These are phyloP conservation scores for Peronosclerospora sorghi DNA, from an alignment of 352 stramenopile species.

Conservation along the genomic window DNA sequence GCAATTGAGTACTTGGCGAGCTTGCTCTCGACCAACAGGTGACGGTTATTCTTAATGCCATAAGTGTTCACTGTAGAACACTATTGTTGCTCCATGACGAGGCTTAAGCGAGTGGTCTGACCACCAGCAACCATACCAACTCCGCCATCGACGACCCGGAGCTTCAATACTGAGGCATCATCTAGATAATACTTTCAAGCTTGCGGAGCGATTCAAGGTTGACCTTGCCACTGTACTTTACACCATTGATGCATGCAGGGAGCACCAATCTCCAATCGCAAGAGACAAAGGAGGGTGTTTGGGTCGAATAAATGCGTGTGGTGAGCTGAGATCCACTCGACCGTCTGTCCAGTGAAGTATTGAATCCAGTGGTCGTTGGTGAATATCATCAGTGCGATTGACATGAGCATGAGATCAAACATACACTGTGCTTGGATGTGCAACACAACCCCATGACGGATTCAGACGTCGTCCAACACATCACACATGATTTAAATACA, in stretches of 20 bases:
- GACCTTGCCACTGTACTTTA: background rate
- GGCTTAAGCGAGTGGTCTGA: background rate
- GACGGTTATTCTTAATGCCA: background rate
- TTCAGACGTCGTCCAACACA: background rate
- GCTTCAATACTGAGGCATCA: background rate
- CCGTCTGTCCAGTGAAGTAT: background rate
- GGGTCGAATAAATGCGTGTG: background rate
- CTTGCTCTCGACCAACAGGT: background rate
- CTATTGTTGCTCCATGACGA: background rate
- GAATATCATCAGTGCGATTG: background rate
- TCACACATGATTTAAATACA: background rate
- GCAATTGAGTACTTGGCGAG: background rate
- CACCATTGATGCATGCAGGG: background rate
- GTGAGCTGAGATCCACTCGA: background rate
- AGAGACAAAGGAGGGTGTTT: background rate
- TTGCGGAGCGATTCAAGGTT: background rate
- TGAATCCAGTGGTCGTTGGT: background rate
- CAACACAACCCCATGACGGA: background rate
- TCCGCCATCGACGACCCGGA: background rate
- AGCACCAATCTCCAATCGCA: background rate
- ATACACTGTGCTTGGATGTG: background rate
- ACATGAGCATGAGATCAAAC: background rate
- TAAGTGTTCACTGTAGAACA: background rate
- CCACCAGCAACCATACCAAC: background rate
- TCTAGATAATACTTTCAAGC: background rate